Evolutionary conservation across 441 rosid genomes (phyloP), one percentile per base, ranked within the genome.

Genomic region (Melastoma candidum): DNA sequence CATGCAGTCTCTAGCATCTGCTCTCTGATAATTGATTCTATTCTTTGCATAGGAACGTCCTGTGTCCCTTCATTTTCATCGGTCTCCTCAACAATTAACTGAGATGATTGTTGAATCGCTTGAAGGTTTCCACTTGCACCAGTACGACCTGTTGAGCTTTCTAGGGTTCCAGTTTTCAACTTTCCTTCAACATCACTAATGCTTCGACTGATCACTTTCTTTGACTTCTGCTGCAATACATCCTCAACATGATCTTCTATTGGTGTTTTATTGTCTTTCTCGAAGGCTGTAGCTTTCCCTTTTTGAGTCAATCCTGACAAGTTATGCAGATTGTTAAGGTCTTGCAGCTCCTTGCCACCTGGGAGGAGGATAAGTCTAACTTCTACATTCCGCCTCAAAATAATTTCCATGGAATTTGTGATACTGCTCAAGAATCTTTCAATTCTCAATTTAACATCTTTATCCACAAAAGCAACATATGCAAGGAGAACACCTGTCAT

Each of bases 1-100:
- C 97, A 88, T 9, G 97, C 98, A 24, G 93, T 86, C 73, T 93
- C 97, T 66, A 93, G 72, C 71, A 82, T 79, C 70, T 93, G 97
- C 72, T 93, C 98, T 29, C 82, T 76, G 64, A 93, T 93, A 46
- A 88, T 93, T 26, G 98, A 86, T 78, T 93, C 98, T 64, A 86
- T 78, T 68, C 97, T 82, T 71, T 81, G 95, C 90, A 74, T 78
- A 11, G 95, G 97, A 49, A 80, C 56, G 61, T 72, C 84, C 61
- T 65, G 72, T 64, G 60, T 74, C 61, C 70, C 64, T 59, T 76
- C 84, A 68, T 66, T 71, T 50, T 68, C 65, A 47, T 76, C 82
- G 49, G 59, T 69, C 66, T 69, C 71, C 32, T 70, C 85, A 46
- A 71, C 66, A 22, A 59, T 58, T 29, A 73, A 62, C 57, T 62